A percentile compares a stretch with the other conserved stretches of the same genome.
phyloP scores from a whole-genome alignment of 805 yeast genomes.

The Candida germanica region DNA sequence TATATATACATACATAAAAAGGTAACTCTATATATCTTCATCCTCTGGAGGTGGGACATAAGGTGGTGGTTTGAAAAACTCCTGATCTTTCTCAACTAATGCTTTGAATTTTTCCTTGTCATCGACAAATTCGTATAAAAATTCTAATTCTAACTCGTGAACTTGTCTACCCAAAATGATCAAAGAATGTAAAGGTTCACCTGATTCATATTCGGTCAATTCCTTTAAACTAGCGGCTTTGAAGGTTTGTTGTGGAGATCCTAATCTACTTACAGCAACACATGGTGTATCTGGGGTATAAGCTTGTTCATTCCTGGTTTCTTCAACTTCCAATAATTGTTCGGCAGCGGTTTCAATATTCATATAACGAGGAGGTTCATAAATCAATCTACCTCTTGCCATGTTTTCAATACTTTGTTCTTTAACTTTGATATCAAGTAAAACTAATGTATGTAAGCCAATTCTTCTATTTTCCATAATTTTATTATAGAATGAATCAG shows the following conservation, averaged over 20 bases:
- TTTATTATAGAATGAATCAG: constrained; percentile 91
- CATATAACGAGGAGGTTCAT: constrained; percentile 98
- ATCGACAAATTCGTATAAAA: constrained; percentile 70
- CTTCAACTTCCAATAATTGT: constrained; percentile 87
- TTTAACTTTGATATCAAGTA: constrained; percentile 91
- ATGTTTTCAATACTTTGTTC: constrained; percentile 93
- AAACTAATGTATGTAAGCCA: constrained; percentile 86
- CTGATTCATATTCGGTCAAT: constrained; percentile 79
- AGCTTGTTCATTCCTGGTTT: constrained; percentile 67
- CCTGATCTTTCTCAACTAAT: constrained; percentile 56
- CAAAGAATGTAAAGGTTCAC: constrained; percentile 91
- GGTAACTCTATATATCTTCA: constrained; percentile 9
- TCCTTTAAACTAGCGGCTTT: constrained; percentile 82
- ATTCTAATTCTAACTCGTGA: constrained; percentile 89
- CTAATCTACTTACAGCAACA: constrained; percentile 87
- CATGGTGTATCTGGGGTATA: constrained; percentile 89
- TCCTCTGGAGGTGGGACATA: constrained; percentile 48
- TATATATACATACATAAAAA: too few relatives aligned
- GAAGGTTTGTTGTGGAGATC: constrained; percentile 79
- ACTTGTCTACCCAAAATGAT: constrained; percentile 89
- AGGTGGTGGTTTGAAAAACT: constrained; percentile 70
- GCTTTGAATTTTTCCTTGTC: constrained; percentile 49
- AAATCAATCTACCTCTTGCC: constrained; percentile 87
- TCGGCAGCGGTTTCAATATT: constrained; percentile 82
- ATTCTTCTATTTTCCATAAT: constrained; percentile 83